phyloP scores from a whole-genome alignment of 331 rosid genomes.

The Acacia pycnantha region DNA sequence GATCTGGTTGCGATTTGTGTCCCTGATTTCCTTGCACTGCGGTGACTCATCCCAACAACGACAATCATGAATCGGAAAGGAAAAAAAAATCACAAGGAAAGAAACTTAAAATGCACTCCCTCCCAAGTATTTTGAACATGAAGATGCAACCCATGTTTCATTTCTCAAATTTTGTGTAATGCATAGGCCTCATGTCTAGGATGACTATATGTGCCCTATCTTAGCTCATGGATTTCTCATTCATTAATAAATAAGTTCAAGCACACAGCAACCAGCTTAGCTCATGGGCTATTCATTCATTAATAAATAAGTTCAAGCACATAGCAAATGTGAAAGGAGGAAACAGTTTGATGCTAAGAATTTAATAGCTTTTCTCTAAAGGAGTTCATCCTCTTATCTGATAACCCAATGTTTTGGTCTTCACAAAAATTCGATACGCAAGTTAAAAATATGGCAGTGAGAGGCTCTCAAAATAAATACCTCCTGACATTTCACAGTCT shows the following conservation, averaged over 20 bases:
- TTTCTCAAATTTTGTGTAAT: background rate
- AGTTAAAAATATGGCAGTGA: background rate
- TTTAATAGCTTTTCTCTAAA: background rate
- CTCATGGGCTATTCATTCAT: too few relatives aligned
- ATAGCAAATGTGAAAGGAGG: background rate
- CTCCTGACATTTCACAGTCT: background rate
- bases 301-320: background rate
- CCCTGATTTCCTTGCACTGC: constrained; percentile 87
- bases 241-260: constrained; percentile 15
- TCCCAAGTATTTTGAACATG: constrained; percentile 1
- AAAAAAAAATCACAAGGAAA: background rate
- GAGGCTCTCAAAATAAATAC: background rate
- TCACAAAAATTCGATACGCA: background rate
- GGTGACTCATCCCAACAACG: constrained; percentile 20
- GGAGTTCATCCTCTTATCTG: background rate
- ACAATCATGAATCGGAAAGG: background rate
- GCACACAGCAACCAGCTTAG: background rate
- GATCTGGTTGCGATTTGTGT: constrained; percentile 59
- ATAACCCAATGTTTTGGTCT: background rate
- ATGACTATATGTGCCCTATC: background rate
- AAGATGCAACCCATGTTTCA: background rate
- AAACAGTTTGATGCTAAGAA: background rate
- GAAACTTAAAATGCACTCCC: background rate
- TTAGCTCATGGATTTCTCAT: constrained; percentile 9
- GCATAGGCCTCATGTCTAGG: background rate